Evolutionary conservation across 1,284 basidiomycete species (phyloP).

Genomic region (Trichosporon sp.): DNA sequence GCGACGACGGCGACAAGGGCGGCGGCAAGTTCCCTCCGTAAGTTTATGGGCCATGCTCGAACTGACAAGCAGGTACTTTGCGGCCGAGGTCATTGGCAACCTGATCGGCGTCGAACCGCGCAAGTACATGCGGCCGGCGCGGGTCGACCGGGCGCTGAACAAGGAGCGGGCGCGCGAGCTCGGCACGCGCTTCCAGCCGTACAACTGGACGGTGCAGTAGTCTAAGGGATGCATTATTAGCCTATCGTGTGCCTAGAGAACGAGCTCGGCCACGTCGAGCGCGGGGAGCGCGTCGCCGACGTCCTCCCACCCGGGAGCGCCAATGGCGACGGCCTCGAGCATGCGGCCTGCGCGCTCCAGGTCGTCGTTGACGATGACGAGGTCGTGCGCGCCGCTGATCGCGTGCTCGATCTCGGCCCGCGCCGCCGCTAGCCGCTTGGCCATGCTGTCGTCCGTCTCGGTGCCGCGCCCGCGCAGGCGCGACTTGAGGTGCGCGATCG

Average conservation of each 20-base stretch:
- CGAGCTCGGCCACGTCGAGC: slow-evolving; percentile 35
- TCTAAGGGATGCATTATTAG: slow-evolving; percentile 6
- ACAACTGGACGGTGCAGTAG: slow-evolving; percentile 47
- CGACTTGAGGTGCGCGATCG: slow-evolving; percentile 60
- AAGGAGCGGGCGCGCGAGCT: slow-evolving; percentile 61
- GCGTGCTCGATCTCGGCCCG: slow-evolving; percentile 83
- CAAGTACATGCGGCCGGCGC: slow-evolving; percentile 73
- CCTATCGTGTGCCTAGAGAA: not conserved
- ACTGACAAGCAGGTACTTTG: slow-evolving; percentile 68
- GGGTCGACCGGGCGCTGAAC: slow-evolving; percentile 66
- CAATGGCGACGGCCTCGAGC: slow-evolving; percentile 65
- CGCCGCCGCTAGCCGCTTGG: slow-evolving; percentile 74
- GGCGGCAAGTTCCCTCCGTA: slow-evolving; percentile 82
- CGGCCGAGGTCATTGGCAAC: slow-evolving; percentile 89
- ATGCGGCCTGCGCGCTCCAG: slow-evolving; percentile 72
- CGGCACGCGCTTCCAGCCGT: slow-evolving; percentile 48
- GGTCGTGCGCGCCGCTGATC: slow-evolving; percentile 66
- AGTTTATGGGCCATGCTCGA: slow-evolving; percentile 35
- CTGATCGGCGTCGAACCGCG: slow-evolving; percentile 82
- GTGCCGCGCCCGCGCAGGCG: slow-evolving; percentile 79
- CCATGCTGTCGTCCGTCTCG: slow-evolving; percentile 69
- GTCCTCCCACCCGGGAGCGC: slow-evolving; percentile 51
- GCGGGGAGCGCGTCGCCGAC: slow-evolving; percentile 44
- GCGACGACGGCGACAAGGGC: slow-evolving; percentile 79
- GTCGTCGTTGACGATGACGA: slow-evolving; percentile 89